phyloP scores from a whole-genome alignment of 148 eudicot genomes.

The Cornus controversa region DNA sequence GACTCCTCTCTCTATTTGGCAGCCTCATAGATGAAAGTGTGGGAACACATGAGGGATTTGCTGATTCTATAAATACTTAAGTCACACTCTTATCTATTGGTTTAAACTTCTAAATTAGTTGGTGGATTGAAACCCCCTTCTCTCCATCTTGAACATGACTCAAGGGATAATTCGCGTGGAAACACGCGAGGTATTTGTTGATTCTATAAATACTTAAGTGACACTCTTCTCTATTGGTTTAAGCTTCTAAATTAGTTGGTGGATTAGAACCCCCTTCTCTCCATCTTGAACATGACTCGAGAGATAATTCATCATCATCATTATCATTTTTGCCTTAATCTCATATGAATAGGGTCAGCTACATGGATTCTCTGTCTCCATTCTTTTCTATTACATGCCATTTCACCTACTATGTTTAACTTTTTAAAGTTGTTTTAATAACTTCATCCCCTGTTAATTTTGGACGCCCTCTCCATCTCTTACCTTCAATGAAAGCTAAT shows the following conservation, averaged over 20 bases:
- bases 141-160: neutral
- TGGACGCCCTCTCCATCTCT: too few relatives aligned
- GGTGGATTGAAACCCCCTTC: neutral
- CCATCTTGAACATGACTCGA: neutral
- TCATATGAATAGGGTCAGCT: too few relatives aligned
- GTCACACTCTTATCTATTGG: neutral
- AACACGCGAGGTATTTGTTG: too few relatives aligned
- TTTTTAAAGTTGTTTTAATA: too few relatives aligned
- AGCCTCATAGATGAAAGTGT: neutral
- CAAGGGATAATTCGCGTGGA: too few relatives aligned
- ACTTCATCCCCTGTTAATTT: too few relatives aligned
- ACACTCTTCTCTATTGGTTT: neutral
- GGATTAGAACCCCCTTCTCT: neutral
- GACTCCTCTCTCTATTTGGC: neutral
- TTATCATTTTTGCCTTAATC: too few relatives aligned
- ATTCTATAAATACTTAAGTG: neutral
- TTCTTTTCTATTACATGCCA: too few relatives aligned
- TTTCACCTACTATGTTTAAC: too few relatives aligned
- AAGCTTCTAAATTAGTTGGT: neutral
- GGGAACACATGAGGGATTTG: neutral
- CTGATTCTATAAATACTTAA: neutral
- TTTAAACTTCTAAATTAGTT: neutral
- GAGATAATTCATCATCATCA: too few relatives aligned
- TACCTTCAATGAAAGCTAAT: too few relatives aligned
- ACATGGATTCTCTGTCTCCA: too few relatives aligned